Percentiles rank a stretch among this genome's conserved stretches.
These are phyloP conservation scores for Ilex aquifolium DNA, from an alignment of 257 asterid species.

Conservation along the genomic window DNA sequence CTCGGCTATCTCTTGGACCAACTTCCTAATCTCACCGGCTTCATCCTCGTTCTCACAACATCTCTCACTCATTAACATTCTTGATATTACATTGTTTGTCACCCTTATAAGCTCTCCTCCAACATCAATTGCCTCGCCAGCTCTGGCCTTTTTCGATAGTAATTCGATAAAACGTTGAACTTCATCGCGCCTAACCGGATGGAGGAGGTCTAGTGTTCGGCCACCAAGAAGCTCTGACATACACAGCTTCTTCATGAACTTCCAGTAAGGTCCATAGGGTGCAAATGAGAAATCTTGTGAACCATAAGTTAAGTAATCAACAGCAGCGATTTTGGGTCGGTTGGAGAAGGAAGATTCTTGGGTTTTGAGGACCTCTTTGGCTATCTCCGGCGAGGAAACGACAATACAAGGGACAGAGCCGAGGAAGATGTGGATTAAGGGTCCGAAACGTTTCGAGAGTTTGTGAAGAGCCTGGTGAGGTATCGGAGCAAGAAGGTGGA, in stretches of 20 bases:
- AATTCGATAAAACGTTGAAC: slow-evolving; percentile 19
- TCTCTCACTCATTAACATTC: slow-evolving; percentile 59
- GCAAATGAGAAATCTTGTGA: slow-evolving; percentile 72
- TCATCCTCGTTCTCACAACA: slow-evolving; percentile 47
- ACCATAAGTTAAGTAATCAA: slow-evolving; percentile 57
- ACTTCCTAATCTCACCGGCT: slow-evolving; percentile 43
- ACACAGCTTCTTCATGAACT: slow-evolving; percentile 74
- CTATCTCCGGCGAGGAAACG: slow-evolving; percentile 58
- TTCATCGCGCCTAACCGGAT: slow-evolving; percentile 50
- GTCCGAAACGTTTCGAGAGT: slow-evolving; percentile 47
- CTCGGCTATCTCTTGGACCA: slow-evolving; percentile 47
- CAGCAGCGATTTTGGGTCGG: slow-evolving; percentile 45
- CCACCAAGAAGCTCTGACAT: slow-evolving; percentile 74
- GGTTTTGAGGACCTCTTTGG: slow-evolving; percentile 58
- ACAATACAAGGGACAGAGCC: slow-evolving; percentile 64
- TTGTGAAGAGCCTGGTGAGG: slow-evolving; percentile 75
- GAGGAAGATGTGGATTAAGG: slow-evolving; percentile 44
- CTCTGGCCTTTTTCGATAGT: slow-evolving; percentile 22
- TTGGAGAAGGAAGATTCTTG: slow-evolving; percentile 44
- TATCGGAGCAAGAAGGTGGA: slow-evolving; percentile 65
- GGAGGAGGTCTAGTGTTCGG: slow-evolving; percentile 43
- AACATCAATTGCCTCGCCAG: slow-evolving; percentile 35
- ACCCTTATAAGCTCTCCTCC: slow-evolving; percentile 51
- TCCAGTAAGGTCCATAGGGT: slow-evolving; percentile 65
- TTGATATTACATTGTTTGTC: slow-evolving; percentile 51